Evolutionary conservation across 768 basidiomycete species (phyloP), one percentile per base, ranked within the genome.

Genomic region (Tulasnella sp.): DNA sequence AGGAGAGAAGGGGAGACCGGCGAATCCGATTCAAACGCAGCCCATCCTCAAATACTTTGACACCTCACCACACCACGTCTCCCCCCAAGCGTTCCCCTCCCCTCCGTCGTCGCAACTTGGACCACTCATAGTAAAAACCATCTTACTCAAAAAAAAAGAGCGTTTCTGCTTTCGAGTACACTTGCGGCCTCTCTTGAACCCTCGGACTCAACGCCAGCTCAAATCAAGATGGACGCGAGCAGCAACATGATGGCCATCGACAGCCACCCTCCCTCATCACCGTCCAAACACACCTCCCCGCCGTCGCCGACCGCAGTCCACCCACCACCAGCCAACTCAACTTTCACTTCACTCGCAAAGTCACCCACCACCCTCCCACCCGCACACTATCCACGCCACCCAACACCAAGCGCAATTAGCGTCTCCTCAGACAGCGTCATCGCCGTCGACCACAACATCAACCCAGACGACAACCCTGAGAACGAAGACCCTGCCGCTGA

Each of bases 281-380:
- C 78, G 78, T 74, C 78, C 78, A 62, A 74, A 72, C 62, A 38
- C 27, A 71, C 78, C n/a, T 52, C 78, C 71, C 39, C 78, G 71
- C n/a, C 44, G 75, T 76, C 75, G 10, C 75, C 38, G 2, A 1
- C 72, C 39, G 38, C 72, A 27, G 62, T 68, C 62, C 62, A 68
- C 72, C 72, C 72, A 3, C 39, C 72, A 74, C 34, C 72, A 46
- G 31, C 72, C 16, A 19, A 3, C 34, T 19, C 72, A 14, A 39
- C 72, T 74, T 74, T 74, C 76, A 1, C 52, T 18, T 36, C 48
- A 31, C 27, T 19, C 36, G 3, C 76, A 77, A 77, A 56, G 48
- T 62, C 52, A 31, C 76, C 34, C 62, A 68, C 56, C 34, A 31
- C 58, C 39, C 19, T 18, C 39, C 31, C 76, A 58, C 27, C 68